Evolutionary conservation across 768 basidiomycete species (phyloP).

Genomic region (Coprinopsis sp.): DNA sequence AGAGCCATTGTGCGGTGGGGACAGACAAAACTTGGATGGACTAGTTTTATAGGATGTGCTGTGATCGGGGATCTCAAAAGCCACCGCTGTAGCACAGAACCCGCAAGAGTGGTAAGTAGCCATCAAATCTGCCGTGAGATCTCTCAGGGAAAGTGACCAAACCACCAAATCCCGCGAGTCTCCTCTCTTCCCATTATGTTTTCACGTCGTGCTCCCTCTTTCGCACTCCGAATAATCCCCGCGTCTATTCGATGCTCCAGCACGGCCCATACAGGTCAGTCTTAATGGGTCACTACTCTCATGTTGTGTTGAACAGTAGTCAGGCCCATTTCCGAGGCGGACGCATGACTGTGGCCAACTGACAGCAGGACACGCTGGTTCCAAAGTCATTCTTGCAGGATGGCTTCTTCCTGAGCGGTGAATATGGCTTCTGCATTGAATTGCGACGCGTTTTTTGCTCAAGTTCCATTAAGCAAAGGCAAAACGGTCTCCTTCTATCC

Average conservation of each 20-base stretch:
- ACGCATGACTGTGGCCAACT: conserved; percentile 67
- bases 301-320: background rate
- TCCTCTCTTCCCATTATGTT: too few species aligned
- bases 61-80: too few species aligned
- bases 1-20: conserved; percentile 12
- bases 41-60: conserved; percentile 1
- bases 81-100: too few species aligned
- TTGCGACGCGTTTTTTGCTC: conserved; percentile 28
- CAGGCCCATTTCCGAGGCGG: conserved; percentile 54
- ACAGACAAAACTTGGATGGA: conserved; percentile 1
- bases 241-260: too few species aligned
- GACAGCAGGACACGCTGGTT: conserved; percentile 45
- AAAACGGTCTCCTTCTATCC: conserved; percentile 80
- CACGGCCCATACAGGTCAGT: too few species aligned
- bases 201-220: too few species aligned
- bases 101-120: too few species aligned
- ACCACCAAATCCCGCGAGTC: too few species aligned
- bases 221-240: too few species aligned
- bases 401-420: conserved; percentile 83
- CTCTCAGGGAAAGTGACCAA: too few species aligned
- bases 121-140: too few species aligned
- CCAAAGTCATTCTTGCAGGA: conserved; percentile 67
- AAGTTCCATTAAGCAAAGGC: conserved; percentile 54
- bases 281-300: too few species aligned
- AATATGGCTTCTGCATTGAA: conserved; percentile 31